Base-by-base conservation (phyloP, 768 basidiomycete species). In the Boletus tomentosulus region DNA sequence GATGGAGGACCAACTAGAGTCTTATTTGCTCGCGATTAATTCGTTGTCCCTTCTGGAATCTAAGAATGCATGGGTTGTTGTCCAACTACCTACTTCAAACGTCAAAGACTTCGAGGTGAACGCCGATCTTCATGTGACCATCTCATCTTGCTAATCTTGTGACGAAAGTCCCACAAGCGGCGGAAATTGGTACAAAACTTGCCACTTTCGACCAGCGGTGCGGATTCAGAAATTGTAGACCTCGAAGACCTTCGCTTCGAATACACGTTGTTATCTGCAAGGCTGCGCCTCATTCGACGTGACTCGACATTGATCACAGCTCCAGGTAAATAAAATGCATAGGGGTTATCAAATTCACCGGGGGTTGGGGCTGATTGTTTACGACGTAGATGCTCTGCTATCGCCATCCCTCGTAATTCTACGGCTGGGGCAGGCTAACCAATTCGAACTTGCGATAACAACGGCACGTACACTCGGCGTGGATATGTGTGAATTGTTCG, bases 401-500 rank as follows among this genome's bases (percentile, higher is more conserved):
- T 76, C 84, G 15, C 77, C 83, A 41, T 63, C 78, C 19, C 80
- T 88, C 53, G 83, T 94, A 53, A 82, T 98, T 30, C 74, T 89
- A 60, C 77, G 87, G 56, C 78, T 95, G 48, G 84, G 87, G 5
- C 89, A 97, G 66, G 74, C 79, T 42, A 89, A 86, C 57, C 79
- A 82, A 58, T 95, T 89, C 70, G 89, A 85, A 60, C 75, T 81
- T 48, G 96, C 96, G 3, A 81, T 96, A 69, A 71, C 82, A 6
- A 81, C 85, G 28, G 94, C 92, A 3, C 79, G 82, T 33, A 82
- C 81, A 43, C 79, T 97, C 39, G 76, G 82, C 33, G 83, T 92
- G 39, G 92, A 97, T 67, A 90, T 98, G 88, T 83, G 85, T 3
- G 87, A 92, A 57, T 63, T 96, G 11, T 96, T 98, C 64, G 80